phyloP scores from a whole-genome alignment of 306 rosid genomes.

The Pterocarpus macrocarpus region DNA sequence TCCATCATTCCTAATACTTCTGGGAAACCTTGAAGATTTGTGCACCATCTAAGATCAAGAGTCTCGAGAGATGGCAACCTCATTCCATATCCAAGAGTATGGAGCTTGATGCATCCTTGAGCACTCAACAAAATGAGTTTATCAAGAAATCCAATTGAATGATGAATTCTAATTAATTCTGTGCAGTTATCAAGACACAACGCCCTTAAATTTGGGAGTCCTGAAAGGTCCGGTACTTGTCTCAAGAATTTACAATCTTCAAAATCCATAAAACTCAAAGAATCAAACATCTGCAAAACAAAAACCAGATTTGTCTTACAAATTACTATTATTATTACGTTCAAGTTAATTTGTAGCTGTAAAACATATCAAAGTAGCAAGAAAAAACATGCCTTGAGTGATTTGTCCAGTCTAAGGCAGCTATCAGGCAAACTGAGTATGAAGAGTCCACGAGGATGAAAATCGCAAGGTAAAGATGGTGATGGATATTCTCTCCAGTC shows the following conservation, averaged over 20 bases:
- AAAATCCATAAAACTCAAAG: not conserved
- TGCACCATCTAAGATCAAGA: constrained; percentile 15
- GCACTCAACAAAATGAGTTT: not conserved
- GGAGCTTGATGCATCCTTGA: constrained; percentile 29
- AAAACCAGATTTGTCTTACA: too few species aligned
- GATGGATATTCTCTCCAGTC: constrained; percentile 40
- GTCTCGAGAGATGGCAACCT: constrained; percentile 33
- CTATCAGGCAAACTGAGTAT: constrained; percentile 25
- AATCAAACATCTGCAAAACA: not conserved
- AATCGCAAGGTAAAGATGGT: constrained; percentile 30
- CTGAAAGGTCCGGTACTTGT: not conserved
- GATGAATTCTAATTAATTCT: constrained; percentile 8
- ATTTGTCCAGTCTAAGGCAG: not conserved
- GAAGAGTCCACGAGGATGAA: constrained; percentile 17
- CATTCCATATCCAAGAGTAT: not conserved
- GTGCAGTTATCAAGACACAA: constrained; percentile 19
- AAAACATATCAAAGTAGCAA: not conserved
- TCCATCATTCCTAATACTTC: constrained; percentile 25
- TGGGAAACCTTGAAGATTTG: constrained; percentile 21
- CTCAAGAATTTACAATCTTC: constrained; percentile 9
- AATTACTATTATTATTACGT: too few species aligned
- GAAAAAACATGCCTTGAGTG: not conserved
- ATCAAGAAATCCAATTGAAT: constrained; percentile 35
- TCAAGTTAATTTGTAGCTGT: too few species aligned
- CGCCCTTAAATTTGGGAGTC: not conserved